A percentile compares a stretch with the other conserved stretches of the same genome.
These are phyloP conservation scores for Musa itinerans DNA, from an alignment of 176 grass and related monocot genomes.

Conservation along the genomic window DNA sequence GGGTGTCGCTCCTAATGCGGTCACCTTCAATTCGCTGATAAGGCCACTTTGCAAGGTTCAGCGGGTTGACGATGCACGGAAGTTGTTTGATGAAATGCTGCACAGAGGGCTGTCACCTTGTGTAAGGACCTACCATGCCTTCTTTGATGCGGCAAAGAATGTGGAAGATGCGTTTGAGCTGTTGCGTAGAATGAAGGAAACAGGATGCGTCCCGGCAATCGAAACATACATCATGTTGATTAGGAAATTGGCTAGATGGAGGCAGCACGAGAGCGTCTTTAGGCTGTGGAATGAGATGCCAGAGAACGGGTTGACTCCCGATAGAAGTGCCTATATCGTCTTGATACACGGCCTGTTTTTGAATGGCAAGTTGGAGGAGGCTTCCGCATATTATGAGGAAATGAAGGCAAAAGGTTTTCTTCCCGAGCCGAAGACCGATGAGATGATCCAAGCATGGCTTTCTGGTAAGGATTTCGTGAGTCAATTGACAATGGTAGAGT, in stretches of 20 bases:
- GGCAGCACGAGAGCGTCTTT: constrained; percentile 50
- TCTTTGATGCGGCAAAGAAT: constrained; percentile 44
- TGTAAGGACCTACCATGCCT: constrained; percentile 67
- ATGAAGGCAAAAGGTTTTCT: constrained; percentile 70
- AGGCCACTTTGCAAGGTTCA: constrained; percentile 60
- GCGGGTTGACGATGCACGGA: constrained; percentile 44
- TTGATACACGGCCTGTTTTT: constrained; percentile 74
- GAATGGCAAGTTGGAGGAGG: constrained; percentile 56
- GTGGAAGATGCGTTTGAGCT: constrained; percentile 52
- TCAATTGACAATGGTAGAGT: constrained; percentile 6
- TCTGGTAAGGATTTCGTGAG: constrained; percentile 41
- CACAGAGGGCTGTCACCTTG: constrained; percentile 43
- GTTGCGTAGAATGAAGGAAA: constrained; percentile 46
- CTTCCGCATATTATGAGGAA: constrained; percentile 54
- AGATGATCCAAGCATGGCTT: constrained; percentile 62
- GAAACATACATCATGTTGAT: constrained; percentile 80
- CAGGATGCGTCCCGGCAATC: constrained; percentile 36
- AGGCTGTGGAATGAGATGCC: constrained; percentile 70
- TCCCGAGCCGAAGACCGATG: constrained; percentile 58
- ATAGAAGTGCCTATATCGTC: constrained; percentile 69
- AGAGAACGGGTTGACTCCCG: constrained; percentile 47
- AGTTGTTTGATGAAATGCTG: constrained; percentile 66
- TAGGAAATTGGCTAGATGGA: constrained; percentile 68
- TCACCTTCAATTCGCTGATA: constrained; percentile 70
- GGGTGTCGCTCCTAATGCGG: constrained; percentile 38